Evolutionary conservation across 768 basidiomycete genomes (phyloP).

Genomic region (Hypsizygus marmoreus): DNA sequence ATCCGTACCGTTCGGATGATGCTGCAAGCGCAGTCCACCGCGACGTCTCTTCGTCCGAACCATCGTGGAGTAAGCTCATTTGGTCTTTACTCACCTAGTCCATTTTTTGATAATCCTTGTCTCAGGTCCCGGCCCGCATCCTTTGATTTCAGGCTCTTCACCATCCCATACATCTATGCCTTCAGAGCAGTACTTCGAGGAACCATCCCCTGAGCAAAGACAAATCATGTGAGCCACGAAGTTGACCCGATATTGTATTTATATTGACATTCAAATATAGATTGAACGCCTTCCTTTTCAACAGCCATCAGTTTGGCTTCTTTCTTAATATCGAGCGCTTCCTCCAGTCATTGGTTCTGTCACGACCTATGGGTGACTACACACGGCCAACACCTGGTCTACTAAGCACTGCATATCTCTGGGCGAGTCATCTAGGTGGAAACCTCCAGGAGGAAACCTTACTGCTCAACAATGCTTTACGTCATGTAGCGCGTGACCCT

Average conservation of each 20-base stretch:
- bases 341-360: slow-evolving; percentile 31
- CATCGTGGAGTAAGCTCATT: neutral
- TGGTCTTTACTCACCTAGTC: no score
- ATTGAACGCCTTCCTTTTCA: slow-evolving; percentile 36
- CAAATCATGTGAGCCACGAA: no score
- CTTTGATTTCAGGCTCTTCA: no score
- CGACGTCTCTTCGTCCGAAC: neutral
- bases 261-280: slow-evolving; percentile 27
- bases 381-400: slow-evolving; percentile 38
- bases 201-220: no score
- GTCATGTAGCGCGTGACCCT: slow-evolving; percentile 37
- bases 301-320: slow-evolving; percentile 49
- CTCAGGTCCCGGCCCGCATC: no score
- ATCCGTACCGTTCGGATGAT: slow-evolving; percentile 15
- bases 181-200: no score
- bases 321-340: slow-evolving; percentile 54
- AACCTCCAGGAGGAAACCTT: slow-evolving; percentile 30
- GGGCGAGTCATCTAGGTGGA: slow-evolving; percentile 30
- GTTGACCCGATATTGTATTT: slow-evolving; percentile 17
- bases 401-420: slow-evolving; percentile 39
- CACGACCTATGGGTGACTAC: slow-evolving; percentile 29
- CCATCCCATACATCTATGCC: no score
- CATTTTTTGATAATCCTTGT: no score
- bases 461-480: slow-evolving; percentile 42
- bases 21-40: slow-evolving; percentile 1